Evolutionary conservation across 331 rosid genomes (phyloP).

Genomic region (Pyracantha coccinea): DNA sequence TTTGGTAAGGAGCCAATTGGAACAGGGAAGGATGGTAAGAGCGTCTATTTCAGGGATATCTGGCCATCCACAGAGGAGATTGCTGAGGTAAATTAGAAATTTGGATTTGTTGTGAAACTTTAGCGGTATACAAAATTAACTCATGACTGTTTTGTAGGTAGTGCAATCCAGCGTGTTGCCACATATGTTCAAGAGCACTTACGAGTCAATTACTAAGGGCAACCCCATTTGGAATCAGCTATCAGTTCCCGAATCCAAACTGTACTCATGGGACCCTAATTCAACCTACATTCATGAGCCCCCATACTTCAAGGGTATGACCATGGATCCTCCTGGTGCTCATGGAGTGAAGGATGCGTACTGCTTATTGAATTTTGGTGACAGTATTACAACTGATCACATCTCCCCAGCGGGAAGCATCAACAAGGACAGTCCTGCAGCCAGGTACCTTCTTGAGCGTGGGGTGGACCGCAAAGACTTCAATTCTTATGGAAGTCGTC

Average conservation of each 20-base stretch:
- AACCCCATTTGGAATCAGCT: constrained; percentile 84
- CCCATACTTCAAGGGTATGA: constrained; percentile 87
- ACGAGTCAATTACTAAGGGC: constrained; percentile 78
- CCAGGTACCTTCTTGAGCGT: constrained; percentile 67
- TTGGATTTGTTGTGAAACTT: not conserved
- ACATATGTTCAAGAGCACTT: constrained; percentile 72
- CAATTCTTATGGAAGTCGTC: constrained; percentile 91
- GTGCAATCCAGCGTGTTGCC: constrained; percentile 92
- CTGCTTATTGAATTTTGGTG: constrained; percentile 82
- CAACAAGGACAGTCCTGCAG: constrained; percentile 91
- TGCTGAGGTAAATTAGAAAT: constrained; percentile 45
- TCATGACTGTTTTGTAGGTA: constrained; percentile 36
- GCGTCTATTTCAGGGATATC: constrained; percentile 68
- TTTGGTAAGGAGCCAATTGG: constrained; percentile 89
- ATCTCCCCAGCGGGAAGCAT: constrained; percentile 96
- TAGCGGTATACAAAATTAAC: constrained; percentile 4
- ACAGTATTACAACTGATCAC: constrained; percentile 92
- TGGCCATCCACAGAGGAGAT: constrained; percentile 89
- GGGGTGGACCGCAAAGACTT: constrained; percentile 84
- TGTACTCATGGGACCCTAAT: constrained; percentile 80
- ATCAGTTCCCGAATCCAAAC: constrained; percentile 44
- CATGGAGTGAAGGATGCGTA: constrained; percentile 88
- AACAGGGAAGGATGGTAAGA: constrained; percentile 76
- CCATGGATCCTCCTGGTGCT: constrained; percentile 72
- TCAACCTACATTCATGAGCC: constrained; percentile 94